Evolutionary conservation across 2,329 filamentous ascomycete genomes (phyloP).

Genomic region (Onygenales sp.): DNA sequence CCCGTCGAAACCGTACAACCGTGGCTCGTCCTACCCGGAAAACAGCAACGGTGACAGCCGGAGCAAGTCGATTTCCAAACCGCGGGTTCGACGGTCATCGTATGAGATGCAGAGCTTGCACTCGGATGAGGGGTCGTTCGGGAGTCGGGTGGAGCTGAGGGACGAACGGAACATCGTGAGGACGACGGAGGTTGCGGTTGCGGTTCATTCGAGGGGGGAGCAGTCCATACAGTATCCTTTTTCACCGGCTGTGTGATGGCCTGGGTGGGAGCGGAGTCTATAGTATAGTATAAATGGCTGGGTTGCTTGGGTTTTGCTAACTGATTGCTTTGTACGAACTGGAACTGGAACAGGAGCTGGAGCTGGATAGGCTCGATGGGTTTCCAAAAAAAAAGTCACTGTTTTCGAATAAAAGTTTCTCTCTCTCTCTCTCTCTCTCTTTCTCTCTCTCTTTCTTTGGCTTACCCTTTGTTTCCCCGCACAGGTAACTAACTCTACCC

Average conservation of each 20-base stretch:
- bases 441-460: no score
- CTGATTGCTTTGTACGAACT: neutral
- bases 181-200: neutral
- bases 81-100: neutral
- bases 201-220: neutral
- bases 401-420: no score
- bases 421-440: no score
- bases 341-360: no score
- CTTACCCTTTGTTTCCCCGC: no score
- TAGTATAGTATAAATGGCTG: neutral
- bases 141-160: neutral
- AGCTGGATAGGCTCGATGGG: no score
- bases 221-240: neutral
- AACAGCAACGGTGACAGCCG: neutral
- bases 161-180: neutral
- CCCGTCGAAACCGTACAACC: neutral
- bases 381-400: no score
- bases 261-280: neutral
- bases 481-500: no score
- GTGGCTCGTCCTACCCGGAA: neutral
- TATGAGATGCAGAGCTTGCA: conserved; percentile 1
- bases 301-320: neutral
- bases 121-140: neutral
- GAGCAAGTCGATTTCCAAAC: neutral
- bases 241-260: neutral